phyloP scores from a whole-genome alignment of 805 yeast genomes.

The Kazachstania bromeliacearum region DNA sequence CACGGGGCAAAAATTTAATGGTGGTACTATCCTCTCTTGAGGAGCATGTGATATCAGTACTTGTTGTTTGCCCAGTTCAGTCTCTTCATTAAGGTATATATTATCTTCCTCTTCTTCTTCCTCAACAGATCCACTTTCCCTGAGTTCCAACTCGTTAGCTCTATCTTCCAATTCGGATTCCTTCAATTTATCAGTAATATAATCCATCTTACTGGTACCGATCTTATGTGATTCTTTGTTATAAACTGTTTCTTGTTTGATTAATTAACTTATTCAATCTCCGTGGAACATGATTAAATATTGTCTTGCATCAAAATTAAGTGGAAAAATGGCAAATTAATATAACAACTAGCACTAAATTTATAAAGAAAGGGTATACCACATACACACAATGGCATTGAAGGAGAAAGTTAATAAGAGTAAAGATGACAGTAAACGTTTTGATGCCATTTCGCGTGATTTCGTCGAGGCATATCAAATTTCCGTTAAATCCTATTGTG shows the following conservation, averaged over 20 bases:
- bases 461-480: conserved; percentile 22
- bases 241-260: no score
- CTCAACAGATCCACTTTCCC: conserved; percentile 11
- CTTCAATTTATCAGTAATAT: not conserved
- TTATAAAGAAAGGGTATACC: no score
- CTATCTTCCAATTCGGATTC: conserved; percentile 2
- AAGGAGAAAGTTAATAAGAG: no score
- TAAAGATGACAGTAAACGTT: no score
- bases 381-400: no score
- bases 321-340: no score
- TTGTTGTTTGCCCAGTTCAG: conserved; percentile 23
- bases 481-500: conserved; percentile 17
- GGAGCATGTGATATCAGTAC: conserved; percentile 45
- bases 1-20: conserved; percentile 90
- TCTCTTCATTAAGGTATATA: conserved; percentile 25
- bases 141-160: conserved; percentile 4
- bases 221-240: no score
- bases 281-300: no score
- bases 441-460: conserved; percentile 14
- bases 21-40: conserved; percentile 70
- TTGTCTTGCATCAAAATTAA: no score
- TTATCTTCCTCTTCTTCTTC: conserved; percentile 25
- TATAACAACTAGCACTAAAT: no score
- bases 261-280: no score
- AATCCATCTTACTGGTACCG: conserved; percentile 2